Evolutionary conservation across 2,329 filamentous ascomycete species (phyloP).

Genomic region (Aspergillus puulaauensis): DNA sequence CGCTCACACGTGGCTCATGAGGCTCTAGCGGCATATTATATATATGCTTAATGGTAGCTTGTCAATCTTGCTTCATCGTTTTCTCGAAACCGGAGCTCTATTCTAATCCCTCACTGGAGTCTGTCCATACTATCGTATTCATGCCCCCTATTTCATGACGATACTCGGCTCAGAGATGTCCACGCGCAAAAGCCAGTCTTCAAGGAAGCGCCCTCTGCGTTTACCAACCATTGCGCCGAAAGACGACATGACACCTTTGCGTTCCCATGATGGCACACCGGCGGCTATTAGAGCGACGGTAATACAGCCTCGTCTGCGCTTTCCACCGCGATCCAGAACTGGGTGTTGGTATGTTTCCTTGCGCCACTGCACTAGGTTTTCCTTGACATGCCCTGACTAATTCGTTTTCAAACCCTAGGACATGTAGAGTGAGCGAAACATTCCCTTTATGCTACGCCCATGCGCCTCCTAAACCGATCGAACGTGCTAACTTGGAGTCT

Average conservation of each 20-base stretch:
- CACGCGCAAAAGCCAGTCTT: conserved; percentile 35
- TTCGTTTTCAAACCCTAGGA: conserved; percentile 30
- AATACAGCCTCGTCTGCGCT: conserved; percentile 43
- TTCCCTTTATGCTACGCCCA: conserved; percentile 1
- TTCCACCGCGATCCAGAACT: conserved; percentile 54
- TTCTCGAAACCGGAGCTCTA: not conserved
- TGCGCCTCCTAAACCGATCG: not conserved
- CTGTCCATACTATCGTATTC: not conserved
- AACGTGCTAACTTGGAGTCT: conserved; percentile 13
- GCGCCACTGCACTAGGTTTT: not conserved
- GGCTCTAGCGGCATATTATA: conserved; percentile 8
- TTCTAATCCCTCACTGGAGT: not conserved
- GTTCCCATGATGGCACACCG: not conserved
- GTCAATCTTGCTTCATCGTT: not conserved
- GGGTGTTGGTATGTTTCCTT: conserved; percentile 50
- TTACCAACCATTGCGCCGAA: conserved; percentile 49
- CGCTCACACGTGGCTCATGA: conserved; percentile 4
- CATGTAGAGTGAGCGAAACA: conserved; percentile 40
- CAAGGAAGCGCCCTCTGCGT: conserved; percentile 38
- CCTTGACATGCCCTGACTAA: conserved; percentile 8
- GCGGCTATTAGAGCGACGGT: conserved; percentile 33
- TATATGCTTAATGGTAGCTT: conserved; percentile 8
- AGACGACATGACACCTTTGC: conserved; percentile 32
- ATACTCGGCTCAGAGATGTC: conserved; percentile 37
- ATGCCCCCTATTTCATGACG: conserved; percentile 26